Conservation (phyloP, 164 flowering plant genomes). For the Nymphaea colorata region DNA sequence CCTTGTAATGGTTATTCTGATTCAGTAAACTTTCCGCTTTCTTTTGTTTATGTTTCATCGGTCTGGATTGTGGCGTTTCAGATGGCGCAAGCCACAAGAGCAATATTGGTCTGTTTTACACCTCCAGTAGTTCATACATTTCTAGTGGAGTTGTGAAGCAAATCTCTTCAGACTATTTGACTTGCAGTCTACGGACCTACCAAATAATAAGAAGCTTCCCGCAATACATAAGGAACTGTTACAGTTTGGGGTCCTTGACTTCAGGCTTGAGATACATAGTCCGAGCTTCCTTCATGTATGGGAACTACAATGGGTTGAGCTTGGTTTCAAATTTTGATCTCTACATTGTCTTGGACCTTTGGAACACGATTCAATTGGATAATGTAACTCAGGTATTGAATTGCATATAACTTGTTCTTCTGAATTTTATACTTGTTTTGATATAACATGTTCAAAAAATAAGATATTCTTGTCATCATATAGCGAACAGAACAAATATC, state of each 20-base stretch:
- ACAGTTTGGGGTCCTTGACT: not conserved
- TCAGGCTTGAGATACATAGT: not conserved
- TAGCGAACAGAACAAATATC: no score
- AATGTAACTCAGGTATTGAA: not conserved
- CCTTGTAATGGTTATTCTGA: no score
- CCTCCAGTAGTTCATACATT: not conserved
- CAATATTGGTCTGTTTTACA: not conserved
- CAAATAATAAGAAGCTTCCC: conserved; percentile 3
- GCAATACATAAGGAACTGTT: not conserved
- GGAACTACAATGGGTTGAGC: conserved; percentile 14
- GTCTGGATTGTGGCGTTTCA: conserved; percentile 1
- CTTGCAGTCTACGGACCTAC: not conserved
- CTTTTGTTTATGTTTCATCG: not conserved
- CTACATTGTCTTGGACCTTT: conserved; percentile 19
- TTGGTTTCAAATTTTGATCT: conserved; percentile 26
- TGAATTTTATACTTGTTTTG: no score
- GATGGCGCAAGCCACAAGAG: not conserved
- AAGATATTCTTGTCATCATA: no score
- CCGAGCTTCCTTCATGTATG: conserved; percentile 5
- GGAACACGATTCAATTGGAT: conserved; percentile 16
- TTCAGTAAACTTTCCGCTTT: no score
- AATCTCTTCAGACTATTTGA: not conserved
- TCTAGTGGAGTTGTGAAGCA: not conserved
- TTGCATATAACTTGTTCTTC: no score
- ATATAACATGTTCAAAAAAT: no score